Conservation (phyloP, 2,329 filamentous ascomycete genomes). For the Mycosphaerella arachidis region DNA sequence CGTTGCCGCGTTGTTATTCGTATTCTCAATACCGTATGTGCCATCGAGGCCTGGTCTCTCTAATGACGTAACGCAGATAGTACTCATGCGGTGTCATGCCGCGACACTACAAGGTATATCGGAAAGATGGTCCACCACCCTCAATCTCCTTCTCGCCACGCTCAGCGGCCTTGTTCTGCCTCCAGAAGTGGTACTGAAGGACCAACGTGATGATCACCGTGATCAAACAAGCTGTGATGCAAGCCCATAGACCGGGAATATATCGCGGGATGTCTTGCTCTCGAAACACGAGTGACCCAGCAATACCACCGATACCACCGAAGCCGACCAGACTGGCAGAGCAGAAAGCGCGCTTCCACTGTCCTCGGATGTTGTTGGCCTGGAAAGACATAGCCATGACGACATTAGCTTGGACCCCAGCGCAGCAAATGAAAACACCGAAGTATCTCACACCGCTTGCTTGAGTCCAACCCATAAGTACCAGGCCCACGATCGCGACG, state of each 20-base stretch:
- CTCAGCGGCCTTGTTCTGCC: slow-evolving; percentile 36
- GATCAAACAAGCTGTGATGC: slow-evolving; percentile 9
- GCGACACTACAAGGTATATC: slow-evolving; percentile 17
- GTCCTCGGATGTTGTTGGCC: slow-evolving; percentile 81
- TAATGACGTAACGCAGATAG: too few relatives aligned
- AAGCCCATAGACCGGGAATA: slow-evolving; percentile 32
- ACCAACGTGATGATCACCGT: slow-evolving; percentile 35
- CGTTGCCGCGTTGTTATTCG: too few relatives aligned
- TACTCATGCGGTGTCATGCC: too few relatives aligned
- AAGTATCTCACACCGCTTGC: slow-evolving; percentile 60
- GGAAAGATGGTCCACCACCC: slow-evolving; percentile 26
- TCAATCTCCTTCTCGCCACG: slow-evolving; percentile 39
- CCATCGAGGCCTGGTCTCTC: too few relatives aligned
- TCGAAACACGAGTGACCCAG: slow-evolving; percentile 8
- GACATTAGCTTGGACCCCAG: slow-evolving; percentile 69
- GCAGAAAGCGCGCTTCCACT: slow-evolving; percentile 70
- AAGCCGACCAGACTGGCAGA: slow-evolving; percentile 8
- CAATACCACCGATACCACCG: slow-evolving; percentile 61
- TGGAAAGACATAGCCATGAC: slow-evolving; percentile 75
- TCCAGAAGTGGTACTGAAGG: slow-evolving; percentile 31
- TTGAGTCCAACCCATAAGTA: slow-evolving; percentile 65
- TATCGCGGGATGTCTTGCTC: not conserved
- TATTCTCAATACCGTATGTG: too few relatives aligned
- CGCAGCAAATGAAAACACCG: slow-evolving; percentile 68
- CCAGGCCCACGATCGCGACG: slow-evolving; percentile 59